Percentiles rank a stretch among this genome's conserved stretches.
phyloP scores from a whole-genome alignment of 129 eudicot genomes.

The Calendula officinalis region DNA sequence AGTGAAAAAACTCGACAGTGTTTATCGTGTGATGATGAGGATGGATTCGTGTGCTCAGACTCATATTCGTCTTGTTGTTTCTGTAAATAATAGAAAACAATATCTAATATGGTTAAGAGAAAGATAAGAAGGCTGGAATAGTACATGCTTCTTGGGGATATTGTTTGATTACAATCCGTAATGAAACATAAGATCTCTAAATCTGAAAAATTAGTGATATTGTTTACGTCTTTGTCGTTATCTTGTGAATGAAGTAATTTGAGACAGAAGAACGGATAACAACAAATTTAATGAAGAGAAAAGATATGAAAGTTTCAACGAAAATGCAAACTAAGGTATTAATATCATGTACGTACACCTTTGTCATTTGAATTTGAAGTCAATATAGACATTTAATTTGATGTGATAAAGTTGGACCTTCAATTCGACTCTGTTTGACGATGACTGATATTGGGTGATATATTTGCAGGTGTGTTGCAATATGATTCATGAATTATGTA shows the following conservation, averaged over 20 bases:
- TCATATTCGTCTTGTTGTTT: slow-evolving; percentile 16
- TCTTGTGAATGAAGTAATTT: not conserved
- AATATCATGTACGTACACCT: not conserved
- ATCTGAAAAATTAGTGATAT: not conserved
- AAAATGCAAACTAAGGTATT: not conserved
- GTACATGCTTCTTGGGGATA: slow-evolving; percentile 22
- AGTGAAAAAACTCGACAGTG: slow-evolving; percentile 27
- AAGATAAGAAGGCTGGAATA: slow-evolving; percentile 18
- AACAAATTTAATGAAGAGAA: not conserved
- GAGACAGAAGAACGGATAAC: not conserved
- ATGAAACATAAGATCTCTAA: slow-evolving; percentile 14
- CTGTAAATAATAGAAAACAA: slow-evolving; percentile 20
- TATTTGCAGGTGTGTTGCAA: not conserved
- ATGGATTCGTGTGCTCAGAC: slow-evolving; percentile 20
- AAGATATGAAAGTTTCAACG: too few relatives aligned
- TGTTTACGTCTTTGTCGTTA: not conserved
- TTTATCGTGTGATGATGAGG: slow-evolving; percentile 10
- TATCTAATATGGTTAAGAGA: slow-evolving; percentile 12
- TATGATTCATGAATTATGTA: too few relatives aligned
- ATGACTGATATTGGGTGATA: not conserved
- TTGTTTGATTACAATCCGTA: not conserved
- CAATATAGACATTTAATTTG: not conserved
- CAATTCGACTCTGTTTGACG: not conserved
- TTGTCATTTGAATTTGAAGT: not conserved
- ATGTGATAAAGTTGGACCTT: not conserved